Evolutionary conservation across 345 rosid genomes (phyloP).

Genomic region (Populus euphratica): DNA sequence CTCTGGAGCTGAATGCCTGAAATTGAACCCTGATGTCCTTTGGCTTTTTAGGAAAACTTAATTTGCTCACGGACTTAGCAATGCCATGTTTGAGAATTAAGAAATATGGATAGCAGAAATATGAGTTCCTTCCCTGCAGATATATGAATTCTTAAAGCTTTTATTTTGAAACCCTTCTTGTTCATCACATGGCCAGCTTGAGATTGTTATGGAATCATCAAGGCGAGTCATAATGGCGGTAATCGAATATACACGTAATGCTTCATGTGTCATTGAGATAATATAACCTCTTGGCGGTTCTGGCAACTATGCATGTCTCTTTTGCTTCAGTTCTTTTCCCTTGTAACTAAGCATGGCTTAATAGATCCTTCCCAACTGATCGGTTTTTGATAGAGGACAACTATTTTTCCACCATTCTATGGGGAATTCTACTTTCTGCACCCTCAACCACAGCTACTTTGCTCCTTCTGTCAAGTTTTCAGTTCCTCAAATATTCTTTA

Average conservation of each 20-base stretch:
- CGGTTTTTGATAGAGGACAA: background rate
- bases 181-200: background rate
- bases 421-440: background rate
- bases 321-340: background rate
- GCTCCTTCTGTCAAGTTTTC: background rate
- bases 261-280: background rate
- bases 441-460: too few relatives aligned
- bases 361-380: background rate
- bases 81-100: background rate
- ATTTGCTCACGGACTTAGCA: background rate
- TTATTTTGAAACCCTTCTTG: background rate
- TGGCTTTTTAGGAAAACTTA: background rate
- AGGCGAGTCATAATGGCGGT: background rate
- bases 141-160: background rate
- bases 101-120: background rate
- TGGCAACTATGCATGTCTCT: background rate
- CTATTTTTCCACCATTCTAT: background rate
- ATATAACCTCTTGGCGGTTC: background rate
- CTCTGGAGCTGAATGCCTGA: background rate
- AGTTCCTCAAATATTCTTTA: background rate
- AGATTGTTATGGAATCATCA: background rate
- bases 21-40: background rate
- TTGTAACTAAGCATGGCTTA: background rate
- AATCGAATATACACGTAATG: background rate
- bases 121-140: background rate